A percentile compares a stretch with the other conserved stretches of the same genome.
phyloP scores from a whole-genome alignment of 2,329 filamentous ascomycete genomes.

The Trichoderma aggressivum region DNA sequence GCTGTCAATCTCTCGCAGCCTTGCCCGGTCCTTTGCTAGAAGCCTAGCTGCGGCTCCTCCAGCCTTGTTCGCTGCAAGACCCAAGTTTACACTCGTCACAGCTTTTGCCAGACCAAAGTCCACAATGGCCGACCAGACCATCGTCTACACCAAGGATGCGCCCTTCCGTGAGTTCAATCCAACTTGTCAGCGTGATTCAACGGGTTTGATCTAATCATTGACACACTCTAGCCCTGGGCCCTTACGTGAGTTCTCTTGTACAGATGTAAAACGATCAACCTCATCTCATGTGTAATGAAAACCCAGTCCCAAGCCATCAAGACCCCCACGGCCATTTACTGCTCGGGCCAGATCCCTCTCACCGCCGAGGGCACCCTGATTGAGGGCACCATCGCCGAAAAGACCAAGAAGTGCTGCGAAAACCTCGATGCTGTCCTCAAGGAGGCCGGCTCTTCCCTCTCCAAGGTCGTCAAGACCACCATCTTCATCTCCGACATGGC shows the following conservation, averaged over 20 bases:
- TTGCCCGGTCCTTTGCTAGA: constrained; percentile 18
- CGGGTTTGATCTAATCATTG: not conserved
- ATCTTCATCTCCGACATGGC: constrained; percentile 92
- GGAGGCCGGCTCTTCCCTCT: constrained; percentile 73
- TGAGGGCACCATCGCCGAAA: constrained; percentile 59
- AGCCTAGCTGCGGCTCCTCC: constrained; percentile 9
- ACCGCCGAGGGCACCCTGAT: constrained; percentile 54
- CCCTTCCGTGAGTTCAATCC: constrained; percentile 49
- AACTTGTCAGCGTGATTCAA: not conserved
- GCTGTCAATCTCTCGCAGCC: constrained; percentile 24
- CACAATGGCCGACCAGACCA: constrained; percentile 47
- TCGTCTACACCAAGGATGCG: constrained; percentile 57
- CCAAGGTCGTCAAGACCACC: constrained; percentile 84
- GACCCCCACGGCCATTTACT: constrained; percentile 63
- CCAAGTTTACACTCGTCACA: constrained; percentile 33
- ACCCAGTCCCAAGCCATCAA: constrained; percentile 63
- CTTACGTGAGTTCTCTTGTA: constrained; percentile 51
- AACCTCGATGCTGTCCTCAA: constrained; percentile 82
- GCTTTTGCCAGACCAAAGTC: constrained; percentile 32
- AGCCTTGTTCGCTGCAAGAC: constrained; percentile 14
- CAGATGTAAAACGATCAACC: not conserved
- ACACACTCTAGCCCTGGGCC: constrained; percentile 50
- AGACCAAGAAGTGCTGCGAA: constrained; percentile 61
- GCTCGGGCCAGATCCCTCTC: constrained; percentile 70
- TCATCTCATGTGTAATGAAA: not conserved